Base-by-base conservation (phyloP, 768 basidiomycete genomes). In the Gelatoporia subvermispora region DNA sequence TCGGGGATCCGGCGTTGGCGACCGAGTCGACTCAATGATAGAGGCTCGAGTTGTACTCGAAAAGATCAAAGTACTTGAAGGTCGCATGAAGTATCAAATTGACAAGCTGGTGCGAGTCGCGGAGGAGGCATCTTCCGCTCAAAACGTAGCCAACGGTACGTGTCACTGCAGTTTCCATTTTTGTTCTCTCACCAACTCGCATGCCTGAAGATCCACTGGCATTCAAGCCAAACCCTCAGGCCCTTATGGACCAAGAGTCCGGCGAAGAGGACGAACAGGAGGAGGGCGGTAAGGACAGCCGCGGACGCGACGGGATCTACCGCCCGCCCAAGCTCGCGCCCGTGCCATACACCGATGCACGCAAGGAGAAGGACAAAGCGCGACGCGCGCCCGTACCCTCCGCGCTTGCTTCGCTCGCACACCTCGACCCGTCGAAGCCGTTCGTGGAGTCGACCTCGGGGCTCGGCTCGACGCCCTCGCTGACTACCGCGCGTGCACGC, bases 11-110 rank as follows among this genome's bases (percentile, higher is more conserved):
- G 72, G 67, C n/a, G 63, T 76, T 0, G 90, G 90, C 2, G 90
- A 94, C 64, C 59, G 90, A 5, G 83, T 93, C 7, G 86, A 89
- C 57, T 78, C 80, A 1, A 77, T 92, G 72, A 75, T 94, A 25
- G 82, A 95, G 60, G 76, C 78, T 17, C 81, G 93, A 11, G 71
- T 93, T 38, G 80, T 91, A 8, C 77, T 98, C 39, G 96, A 99
- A 63, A 97, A 96, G 69, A 75, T 87, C 41, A 85, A 85, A 50
- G 75, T 81, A 0, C 75, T 99, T 20, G 94, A 98, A 66, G 74
- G 75, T 45, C 84, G 88, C 60, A 87, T 99, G 77, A 81, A 78
- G 41, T 97, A 99, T 65, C 96, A 98, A 64, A 91, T 99, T 58
- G 93, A 97, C 56, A 97, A 98, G 64, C 79, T 99, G 16, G 79